Evolutionary conservation across 2,329 filamentous ascomycete genomes (phyloP), one percentile per base, ranked within the genome.

Genomic region (Metarhizium album): DNA sequence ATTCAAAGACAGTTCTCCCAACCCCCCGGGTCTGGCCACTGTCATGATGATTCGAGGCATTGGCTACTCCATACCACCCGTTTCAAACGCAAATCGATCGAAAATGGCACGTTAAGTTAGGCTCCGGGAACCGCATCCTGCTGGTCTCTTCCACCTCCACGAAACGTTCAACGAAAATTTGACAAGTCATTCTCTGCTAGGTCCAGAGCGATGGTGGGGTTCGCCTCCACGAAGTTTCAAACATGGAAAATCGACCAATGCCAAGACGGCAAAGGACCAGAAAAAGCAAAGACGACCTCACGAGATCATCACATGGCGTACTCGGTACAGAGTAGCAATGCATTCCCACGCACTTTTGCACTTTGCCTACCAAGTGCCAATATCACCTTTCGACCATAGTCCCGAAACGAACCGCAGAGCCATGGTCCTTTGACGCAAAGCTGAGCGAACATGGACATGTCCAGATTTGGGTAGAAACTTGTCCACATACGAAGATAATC

Each of bases 161-260:
- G 33, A 24, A 43, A 8, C 8, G 8, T n/a, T n/a, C n/a, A 24
- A 37, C 40, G 33, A 42, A 35, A 50, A 50, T 2, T 42, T 50
- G 49, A 50, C 49, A 42, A 31, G 49, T 50, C 49, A 50, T 27
- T 46, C 24, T 7, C 14, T 24, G 4, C n/a, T 20, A 22, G 24
- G n/a, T n/a, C n/a, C n/a, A n/a, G n/a, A n/a, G 18, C 45, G 8
- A n/a, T 22, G 29, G 48, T 33, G 48, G 43, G 37, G 35, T 8
- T n/a, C 3, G 48, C 16, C 33, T 13, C 24, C 27, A 16, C 27
- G 4, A 31, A 16, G 13, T 16, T 20, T 47, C 29, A 33, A 16
- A 22, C 37, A 40, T 40, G 7, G 37, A 5, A 40, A 38, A n/a
- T n/a, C 13, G 13, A 38, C 13, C n/a, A 16, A 5, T 40, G 7